These are phyloP conservation scores for Roridomyces roridus DNA, from an alignment of 768 basidiomycete species.

Conservation along the genomic window DNA sequence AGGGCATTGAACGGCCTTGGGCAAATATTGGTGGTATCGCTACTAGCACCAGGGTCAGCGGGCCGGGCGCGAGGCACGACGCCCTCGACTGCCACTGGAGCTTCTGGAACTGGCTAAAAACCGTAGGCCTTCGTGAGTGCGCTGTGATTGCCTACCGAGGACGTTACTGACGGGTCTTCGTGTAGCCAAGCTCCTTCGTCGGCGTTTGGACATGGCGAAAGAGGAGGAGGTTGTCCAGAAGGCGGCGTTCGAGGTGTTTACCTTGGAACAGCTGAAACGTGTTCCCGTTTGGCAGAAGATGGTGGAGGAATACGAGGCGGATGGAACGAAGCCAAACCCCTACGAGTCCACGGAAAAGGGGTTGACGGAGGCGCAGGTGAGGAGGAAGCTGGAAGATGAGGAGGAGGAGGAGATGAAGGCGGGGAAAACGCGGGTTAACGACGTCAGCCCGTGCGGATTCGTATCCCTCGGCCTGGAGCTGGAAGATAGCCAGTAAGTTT, in stretches of 20 bases:
- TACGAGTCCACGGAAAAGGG: neutral
- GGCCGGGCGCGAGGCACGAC: too few species aligned
- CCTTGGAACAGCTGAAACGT: neutral
- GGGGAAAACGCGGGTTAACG: neutral
- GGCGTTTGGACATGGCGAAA: neutral
- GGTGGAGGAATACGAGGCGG: constrained; percentile 4
- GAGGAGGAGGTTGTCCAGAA: neutral
- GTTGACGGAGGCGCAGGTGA: neutral
- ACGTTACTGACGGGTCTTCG: neutral
- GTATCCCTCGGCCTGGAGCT: neutral
- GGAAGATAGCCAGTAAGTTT: constrained; percentile 7
- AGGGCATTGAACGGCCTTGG: too few species aligned
- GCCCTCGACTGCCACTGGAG: constrained; percentile 34
- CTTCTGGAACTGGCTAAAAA: constrained; percentile 35
- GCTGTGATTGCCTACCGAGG: neutral
- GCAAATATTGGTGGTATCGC: too few species aligned
- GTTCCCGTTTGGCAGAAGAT: neutral
- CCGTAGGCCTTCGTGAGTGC: constrained; percentile 27
- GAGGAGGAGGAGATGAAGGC: neutral
- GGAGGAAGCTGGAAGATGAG: neutral
- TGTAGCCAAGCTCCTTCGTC: neutral
- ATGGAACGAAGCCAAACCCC: neutral
- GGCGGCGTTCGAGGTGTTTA: constrained; percentile 7
- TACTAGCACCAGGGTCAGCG: too few species aligned
- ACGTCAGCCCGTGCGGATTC: constrained; percentile 3